Conservation (phyloP, 257 asterid genomes). For the Jacaranda mimosifolia region DNA sequence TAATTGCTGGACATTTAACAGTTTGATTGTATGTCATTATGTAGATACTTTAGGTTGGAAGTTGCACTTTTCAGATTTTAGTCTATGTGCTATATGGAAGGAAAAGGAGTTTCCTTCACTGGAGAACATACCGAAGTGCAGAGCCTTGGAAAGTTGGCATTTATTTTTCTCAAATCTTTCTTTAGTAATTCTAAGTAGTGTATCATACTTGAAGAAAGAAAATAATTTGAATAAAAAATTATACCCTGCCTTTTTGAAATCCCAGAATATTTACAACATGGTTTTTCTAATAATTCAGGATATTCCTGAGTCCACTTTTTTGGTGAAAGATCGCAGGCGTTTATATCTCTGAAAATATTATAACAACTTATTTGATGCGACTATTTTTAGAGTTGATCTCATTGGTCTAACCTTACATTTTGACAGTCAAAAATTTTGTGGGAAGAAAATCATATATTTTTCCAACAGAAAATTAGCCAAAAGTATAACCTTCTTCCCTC, state of each 20-base stretch:
- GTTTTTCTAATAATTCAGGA: too few relatives aligned
- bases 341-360: neutral
- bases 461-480: neutral
- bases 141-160: neutral
- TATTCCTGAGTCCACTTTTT: too few relatives aligned
- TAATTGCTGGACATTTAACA: neutral
- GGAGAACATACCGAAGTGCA: neutral
- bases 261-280: too few relatives aligned
- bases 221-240: neutral
- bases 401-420: neutral
- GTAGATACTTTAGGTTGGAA: neutral
- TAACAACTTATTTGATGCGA: neutral
- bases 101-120: neutral
- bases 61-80: constrained; percentile 1
- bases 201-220: neutral
- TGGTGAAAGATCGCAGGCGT: neutral
- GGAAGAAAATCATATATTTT: neutral
- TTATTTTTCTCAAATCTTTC: neutral
- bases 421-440: neutral
- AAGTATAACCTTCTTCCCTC: neutral
- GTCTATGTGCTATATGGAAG: neutral
- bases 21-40: neutral
- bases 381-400: neutral
- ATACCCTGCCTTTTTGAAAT: neutral
- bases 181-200: neutral